phyloP scores from a whole-genome alignment of 2,329 filamentous ascomycete species.

The Colletotrichum sojae region DNA sequence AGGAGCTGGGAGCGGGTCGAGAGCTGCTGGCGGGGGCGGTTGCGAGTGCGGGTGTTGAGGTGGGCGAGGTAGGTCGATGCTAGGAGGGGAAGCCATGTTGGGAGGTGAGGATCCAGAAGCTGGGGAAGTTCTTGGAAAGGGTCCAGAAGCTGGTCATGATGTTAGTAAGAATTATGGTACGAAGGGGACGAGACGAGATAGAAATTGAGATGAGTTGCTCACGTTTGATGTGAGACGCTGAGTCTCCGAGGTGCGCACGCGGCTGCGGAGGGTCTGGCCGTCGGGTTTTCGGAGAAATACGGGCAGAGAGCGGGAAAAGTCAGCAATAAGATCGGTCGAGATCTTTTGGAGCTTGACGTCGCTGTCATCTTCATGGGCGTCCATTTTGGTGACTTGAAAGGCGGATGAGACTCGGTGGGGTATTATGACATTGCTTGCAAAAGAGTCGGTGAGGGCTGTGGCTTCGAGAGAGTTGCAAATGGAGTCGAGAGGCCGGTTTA shows the following conservation, averaged over 20 bases:
- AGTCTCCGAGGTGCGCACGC: slow-evolving; percentile 66
- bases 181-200: slow-evolving; percentile 12
- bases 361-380: slow-evolving; percentile 71
- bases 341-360: slow-evolving; percentile 75
- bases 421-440: background rate
- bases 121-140: slow-evolving; percentile 97
- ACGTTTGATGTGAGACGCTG: slow-evolving; percentile 64
- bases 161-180: background rate
- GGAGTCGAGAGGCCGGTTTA: background rate
- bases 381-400: slow-evolving; percentile 61
- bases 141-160: slow-evolving; percentile 72
- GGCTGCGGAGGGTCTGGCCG: slow-evolving; percentile 61
- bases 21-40: slow-evolving; percentile 45
- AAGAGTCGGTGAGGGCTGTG: slow-evolving; percentile 6
- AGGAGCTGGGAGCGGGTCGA: slow-evolving; percentile 58
- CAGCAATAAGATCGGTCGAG: slow-evolving; percentile 70
- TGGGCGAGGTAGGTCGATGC: slow-evolving; percentile 82
- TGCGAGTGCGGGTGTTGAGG: slow-evolving; percentile 62
- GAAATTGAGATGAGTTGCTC: slow-evolving; percentile 20
- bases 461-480: background rate
- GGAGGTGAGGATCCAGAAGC: slow-evolving; percentile 87
- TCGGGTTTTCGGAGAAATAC: slow-evolving; percentile 68
- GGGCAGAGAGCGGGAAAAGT: slow-evolving; percentile 68
- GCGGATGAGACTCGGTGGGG: slow-evolving; percentile 12
- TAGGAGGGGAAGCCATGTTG: slow-evolving; percentile 80